Evolutionary conservation across 495 filamentous ascomycete genomes (phyloP), one percentile per base, ranked within the genome.

Genomic region (Bathelium albidoporum): DNA sequence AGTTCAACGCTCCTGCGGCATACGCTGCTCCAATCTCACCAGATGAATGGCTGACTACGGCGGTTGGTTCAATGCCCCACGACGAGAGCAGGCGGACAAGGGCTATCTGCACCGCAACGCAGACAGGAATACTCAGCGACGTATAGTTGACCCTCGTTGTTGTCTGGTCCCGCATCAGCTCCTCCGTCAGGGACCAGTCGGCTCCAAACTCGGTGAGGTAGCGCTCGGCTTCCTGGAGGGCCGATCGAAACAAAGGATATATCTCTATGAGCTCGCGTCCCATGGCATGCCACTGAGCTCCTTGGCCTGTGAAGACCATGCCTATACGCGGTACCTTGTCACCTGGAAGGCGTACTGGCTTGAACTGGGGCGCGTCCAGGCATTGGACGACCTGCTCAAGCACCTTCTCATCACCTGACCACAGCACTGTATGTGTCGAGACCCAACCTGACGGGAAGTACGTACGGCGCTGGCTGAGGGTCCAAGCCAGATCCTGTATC

Each of bases 1-100:
- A n/a, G n/a, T n/a, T n/a, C n/a, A n/a, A n/a, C n/a, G n/a, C n/a
- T n/a, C n/a, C n/a, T n/a, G n/a, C n/a, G 34, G 14, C 34, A 5
- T 39, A 39, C 0, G 84, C 84, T 11, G 83, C 83, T 1, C 76
- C 83, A 41, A 88, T 84, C 69, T 88, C 85, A 1, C 85, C 85
- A 0, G 80, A 82, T 0, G 84, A 87, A 69, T 87, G 85, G 0
- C 85, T 83, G 3, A 81, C 70, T 0, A 85, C 82, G 0, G 74
- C 70, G 14, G 53, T 31, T 1, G 73, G 70, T 2, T 34, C 20
- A 34, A 79, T 65, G 20, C 64, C 70, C 67, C 71, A 75, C 0
- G 62, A 59, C 0, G 14, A 45, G 2, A 72, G 62, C 14, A 75
- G 32, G 28, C 71, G 66, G 14, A 69, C 63, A 1, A 67, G 28